These are phyloP conservation scores for Triangularia verruculosa DNA, from an alignment of 2,329 filamentous ascomycete species.

Conservation along the genomic window DNA sequence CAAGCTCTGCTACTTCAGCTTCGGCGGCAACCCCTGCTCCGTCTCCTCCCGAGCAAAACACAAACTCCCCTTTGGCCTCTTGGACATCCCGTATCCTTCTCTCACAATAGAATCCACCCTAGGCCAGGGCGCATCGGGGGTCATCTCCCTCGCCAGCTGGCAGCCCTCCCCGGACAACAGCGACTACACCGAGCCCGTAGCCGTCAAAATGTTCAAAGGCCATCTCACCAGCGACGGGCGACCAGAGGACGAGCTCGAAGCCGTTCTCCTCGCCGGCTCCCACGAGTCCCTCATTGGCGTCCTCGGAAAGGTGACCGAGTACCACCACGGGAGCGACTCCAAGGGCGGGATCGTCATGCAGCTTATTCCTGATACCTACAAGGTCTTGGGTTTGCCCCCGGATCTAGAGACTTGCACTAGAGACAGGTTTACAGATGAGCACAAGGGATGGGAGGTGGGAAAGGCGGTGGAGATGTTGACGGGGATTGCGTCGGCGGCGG, in stretches of 20 bases:
- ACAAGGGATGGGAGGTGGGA: slow-evolving; percentile 25
- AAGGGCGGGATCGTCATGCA: slow-evolving; percentile 45
- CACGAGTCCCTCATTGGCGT: slow-evolving; percentile 46
- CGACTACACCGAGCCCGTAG: slow-evolving; percentile 37
- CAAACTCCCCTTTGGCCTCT: slow-evolving; percentile 30
- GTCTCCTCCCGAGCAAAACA: slow-evolving; percentile 20
- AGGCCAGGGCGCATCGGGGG: slow-evolving; percentile 45
- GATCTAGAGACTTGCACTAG: slow-evolving; percentile 46
- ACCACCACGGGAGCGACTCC: slow-evolving; percentile 36
- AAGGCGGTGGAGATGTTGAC: slow-evolving; percentile 37
- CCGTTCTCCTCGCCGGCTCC: slow-evolving; percentile 44
- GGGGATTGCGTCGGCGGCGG: slow-evolving; percentile 41
- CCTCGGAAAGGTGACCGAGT: slow-evolving; percentile 42
- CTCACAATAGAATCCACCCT: slow-evolving; percentile 41
- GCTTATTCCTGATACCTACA: slow-evolving; percentile 43
- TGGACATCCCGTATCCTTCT: slow-evolving; percentile 40
- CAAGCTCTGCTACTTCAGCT: slow-evolving; percentile 45
- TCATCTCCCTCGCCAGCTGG: slow-evolving; percentile 43
- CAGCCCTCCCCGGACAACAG: slow-evolving; percentile 26
- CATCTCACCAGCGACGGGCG: slow-evolving; percentile 46
- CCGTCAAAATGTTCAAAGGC: slow-evolving; percentile 49
- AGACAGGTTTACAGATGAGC: slow-evolving; percentile 38
- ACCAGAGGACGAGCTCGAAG: slow-evolving; percentile 48
- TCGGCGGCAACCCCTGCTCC: slow-evolving; percentile 46
- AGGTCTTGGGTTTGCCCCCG: slow-evolving; percentile 43